Percentiles rank a stretch among this genome's conserved stretches.
Evolutionary conservation across 208 protist species (phyloP).

Genomic region (Trichomonas vaginalis): DNA sequence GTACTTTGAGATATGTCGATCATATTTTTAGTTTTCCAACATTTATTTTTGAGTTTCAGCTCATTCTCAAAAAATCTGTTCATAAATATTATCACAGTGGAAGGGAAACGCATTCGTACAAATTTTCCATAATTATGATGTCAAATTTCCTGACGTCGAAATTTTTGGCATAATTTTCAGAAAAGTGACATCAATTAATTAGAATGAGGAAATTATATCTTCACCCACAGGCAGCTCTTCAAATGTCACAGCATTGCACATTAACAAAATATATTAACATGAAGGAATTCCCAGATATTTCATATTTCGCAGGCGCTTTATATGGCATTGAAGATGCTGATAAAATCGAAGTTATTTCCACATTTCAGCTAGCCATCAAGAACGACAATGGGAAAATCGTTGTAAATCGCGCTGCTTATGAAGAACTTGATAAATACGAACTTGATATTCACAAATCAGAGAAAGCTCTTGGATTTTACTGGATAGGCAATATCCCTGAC

Average conservation of each 20-base stretch:
- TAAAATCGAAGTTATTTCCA: background rate
- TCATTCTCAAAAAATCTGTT: too few relatives aligned
- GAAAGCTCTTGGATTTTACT: background rate
- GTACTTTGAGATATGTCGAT: too few relatives aligned
- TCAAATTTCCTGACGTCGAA: too few relatives aligned
- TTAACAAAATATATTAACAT: background rate
- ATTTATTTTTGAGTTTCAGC: too few relatives aligned
- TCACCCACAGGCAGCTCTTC: background rate
- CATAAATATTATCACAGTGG: too few relatives aligned
- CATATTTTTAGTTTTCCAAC: too few relatives aligned
- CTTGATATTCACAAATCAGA: background rate
- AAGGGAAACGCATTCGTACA: too few relatives aligned
- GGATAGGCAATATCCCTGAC: background rate
- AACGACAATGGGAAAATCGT: background rate
- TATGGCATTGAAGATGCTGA: background rate
- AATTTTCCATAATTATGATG: too few relatives aligned
- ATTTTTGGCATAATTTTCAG: too few relatives aligned
- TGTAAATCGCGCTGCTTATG: background rate
- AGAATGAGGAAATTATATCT: background rate
- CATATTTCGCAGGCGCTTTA: background rate
- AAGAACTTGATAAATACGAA: background rate
- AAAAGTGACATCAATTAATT: too few relatives aligned
- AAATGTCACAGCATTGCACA: background rate
- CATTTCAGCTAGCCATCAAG: background rate
- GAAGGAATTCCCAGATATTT: background rate